phyloP scores from a whole-genome alignment of 768 basidiomycete species.

The Leucocoprinus sp. region DNA sequence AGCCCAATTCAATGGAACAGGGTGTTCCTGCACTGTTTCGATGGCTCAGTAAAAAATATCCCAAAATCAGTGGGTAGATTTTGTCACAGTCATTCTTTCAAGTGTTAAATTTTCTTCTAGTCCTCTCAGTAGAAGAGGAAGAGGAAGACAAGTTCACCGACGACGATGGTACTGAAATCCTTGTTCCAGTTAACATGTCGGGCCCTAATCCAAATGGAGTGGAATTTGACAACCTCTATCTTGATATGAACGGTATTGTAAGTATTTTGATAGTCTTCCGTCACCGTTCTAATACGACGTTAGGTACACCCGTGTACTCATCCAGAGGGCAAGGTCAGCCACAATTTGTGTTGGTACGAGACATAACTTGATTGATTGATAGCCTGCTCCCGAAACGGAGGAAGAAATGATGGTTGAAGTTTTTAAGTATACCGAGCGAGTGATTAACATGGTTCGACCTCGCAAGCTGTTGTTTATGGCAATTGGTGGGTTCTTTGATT shows the following conservation, averaged over 20 bases:
- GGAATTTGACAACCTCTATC: constrained; percentile 94
- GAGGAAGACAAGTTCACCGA: constrained; percentile 64
- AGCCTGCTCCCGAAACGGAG: constrained; percentile 96
- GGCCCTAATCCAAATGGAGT: constrained; percentile 87
- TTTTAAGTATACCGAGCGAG: constrained; percentile 93
- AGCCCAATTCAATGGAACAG: constrained; percentile 29
- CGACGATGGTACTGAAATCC: constrained; percentile 57
- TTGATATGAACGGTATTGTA: constrained; percentile 99
- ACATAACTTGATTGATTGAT: constrained; percentile 1
- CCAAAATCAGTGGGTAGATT: constrained; percentile 74
- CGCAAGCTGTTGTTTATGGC: constrained; percentile 97
- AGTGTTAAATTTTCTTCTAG: constrained; percentile 26
- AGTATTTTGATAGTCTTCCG: constrained; percentile 20
- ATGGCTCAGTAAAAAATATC: constrained; percentile 98
- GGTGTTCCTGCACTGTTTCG: constrained; percentile 98
- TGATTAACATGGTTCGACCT: constrained; percentile 95
- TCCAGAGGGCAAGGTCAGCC: constrained; percentile 83
- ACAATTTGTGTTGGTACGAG: neutral
- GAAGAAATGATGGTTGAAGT: constrained; percentile 99
- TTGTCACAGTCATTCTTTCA: neutral
- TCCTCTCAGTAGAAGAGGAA: constrained; percentile 76
- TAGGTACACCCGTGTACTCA: constrained; percentile 99
- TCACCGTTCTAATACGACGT: constrained; percentile 3
- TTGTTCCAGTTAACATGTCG: constrained; percentile 72
- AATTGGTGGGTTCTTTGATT: constrained; percentile 55